These are phyloP conservation scores for Geosmithia flava DNA, from an alignment of 2,329 filamentous ascomycete genomes.

Conservation along the genomic window DNA sequence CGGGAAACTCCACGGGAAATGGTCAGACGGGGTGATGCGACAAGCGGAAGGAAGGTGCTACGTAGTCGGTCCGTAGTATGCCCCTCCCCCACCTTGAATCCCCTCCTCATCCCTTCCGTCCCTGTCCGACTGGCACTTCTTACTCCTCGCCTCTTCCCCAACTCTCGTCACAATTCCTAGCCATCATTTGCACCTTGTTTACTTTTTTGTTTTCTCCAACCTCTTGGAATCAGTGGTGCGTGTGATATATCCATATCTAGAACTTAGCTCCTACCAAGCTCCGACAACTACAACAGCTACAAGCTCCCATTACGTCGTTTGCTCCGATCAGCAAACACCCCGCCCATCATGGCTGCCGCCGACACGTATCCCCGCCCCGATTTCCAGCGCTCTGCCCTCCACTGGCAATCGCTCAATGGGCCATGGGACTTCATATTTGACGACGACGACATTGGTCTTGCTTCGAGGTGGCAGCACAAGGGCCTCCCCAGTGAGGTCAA, in stretches of 20 bases:
- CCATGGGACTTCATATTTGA: constrained; percentile 55
- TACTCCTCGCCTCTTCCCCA: neutral
- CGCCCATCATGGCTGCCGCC: neutral
- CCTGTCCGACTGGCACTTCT: neutral
- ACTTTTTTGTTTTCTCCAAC: no score
- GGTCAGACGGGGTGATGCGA: no score
- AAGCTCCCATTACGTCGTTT: neutral
- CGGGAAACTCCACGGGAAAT: neutral
- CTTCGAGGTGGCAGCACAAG: constrained; percentile 36
- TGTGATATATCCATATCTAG: no score
- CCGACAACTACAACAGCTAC: neutral
- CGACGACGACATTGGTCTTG: constrained; percentile 45
- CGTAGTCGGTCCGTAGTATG: neutral
- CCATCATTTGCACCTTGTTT: neutral
- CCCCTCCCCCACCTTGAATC: neutral
- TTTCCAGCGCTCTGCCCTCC: constrained; percentile 41
- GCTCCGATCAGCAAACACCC: neutral
- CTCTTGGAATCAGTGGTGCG: no score
- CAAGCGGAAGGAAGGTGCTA: neutral
- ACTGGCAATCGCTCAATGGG: constrained; percentile 50
- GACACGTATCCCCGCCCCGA: constrained; percentile 50
- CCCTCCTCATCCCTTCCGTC: neutral
- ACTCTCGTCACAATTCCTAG: neutral
- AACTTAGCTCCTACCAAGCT: neutral
- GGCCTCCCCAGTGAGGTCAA: constrained; percentile 32